Conservation (phyloP, 2,329 filamentous ascomycete species). For the Aschersonia sp. region DNA sequence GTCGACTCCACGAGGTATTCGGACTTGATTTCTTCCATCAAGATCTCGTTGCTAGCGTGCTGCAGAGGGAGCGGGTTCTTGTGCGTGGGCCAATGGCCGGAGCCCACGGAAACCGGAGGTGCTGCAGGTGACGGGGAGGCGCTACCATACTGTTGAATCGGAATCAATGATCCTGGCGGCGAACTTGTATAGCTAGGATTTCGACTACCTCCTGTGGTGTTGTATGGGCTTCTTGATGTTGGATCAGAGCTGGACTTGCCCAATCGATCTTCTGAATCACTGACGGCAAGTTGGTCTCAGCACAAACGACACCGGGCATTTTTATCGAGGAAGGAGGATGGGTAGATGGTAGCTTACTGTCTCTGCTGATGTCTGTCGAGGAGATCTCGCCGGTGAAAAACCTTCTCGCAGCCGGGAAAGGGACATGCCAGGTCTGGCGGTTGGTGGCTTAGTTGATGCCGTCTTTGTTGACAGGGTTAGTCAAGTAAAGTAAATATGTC, state of each 20-base stretch:
- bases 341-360: slow-evolving; percentile 15
- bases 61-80: slow-evolving; percentile 2
- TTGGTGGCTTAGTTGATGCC: slow-evolving; percentile 45
- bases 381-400: slow-evolving; percentile 44
- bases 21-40: slow-evolving; percentile 7
- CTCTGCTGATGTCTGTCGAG: slow-evolving; percentile 38
- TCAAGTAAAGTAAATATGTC: slow-evolving; percentile 2
- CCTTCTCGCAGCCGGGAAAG: slow-evolving; percentile 37
- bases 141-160: slow-evolving; percentile 3
- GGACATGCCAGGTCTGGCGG: slow-evolving; percentile 36
- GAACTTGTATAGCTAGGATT: slow-evolving; percentile 7
- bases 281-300: slow-evolving; percentile 1
- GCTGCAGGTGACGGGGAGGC: slow-evolving; percentile 3
- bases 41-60: slow-evolving; percentile 8
- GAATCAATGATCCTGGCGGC: slow-evolving; percentile 4
- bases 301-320: background rate
- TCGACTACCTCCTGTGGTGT: slow-evolving; percentile 2
- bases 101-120: slow-evolving; percentile 5
- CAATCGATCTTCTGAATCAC: slow-evolving; percentile 10
- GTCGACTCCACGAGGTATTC: slow-evolving; percentile 11
- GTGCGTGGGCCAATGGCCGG: slow-evolving; percentile 10
- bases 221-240: slow-evolving; percentile 1
- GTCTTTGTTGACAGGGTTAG: slow-evolving; percentile 23
- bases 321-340: background rate
- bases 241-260: background rate